Base-by-base conservation (phyloP, 2,329 filamentous ascomycete genomes). In the Didymella exigua region DNA sequence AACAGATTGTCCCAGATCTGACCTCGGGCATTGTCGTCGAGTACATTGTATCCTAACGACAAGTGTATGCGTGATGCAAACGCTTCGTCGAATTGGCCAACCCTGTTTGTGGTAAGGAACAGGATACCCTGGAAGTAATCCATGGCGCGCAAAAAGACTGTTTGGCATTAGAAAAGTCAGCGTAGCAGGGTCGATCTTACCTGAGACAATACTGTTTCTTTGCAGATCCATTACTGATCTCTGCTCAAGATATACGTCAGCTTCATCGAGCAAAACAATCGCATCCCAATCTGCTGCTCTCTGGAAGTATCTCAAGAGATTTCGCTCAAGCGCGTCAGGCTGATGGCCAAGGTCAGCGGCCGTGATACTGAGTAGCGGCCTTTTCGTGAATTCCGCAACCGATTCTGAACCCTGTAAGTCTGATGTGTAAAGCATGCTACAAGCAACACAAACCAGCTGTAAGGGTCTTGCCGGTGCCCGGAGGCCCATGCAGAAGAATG, bases 401-500 rank as follows among this genome's bases (percentile, higher is more conserved):
- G 56, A 62, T 48, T 69, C 68, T 60, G 6, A 11, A 42, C 16
- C 3, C 5, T 5, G 9, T 49, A 10, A 49, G 36, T 44, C 11
- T 26, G 18, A 19, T 16, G 5, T 8, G 16, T 4, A 5, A 37
- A 18, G 14, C 13, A 11, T 11, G 2, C 27, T 1, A 31, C 3
- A 16, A 31, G 24, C 23, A 27, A 37, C 27, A 56, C 59, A 36
- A 55, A 71, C 71, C 73, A 26, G 71, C 63, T n/a, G 73, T 64
- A 9, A 98, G 81, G 2, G 93, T 98, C 81, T 98, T 98, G 66
- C 95, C 93, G 5, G 93, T 97, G 74, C 93, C 93, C 1, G 93
- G 95, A 5, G 93, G 93, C 0, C 93, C 93, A 76, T 65, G 62
- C 5, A 63, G 47, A 18, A 65, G 54, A 8, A 66, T 37, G 3